These are phyloP conservation scores for Lophiotrema nucula DNA, from an alignment of 495 filamentous ascomycete species.

Conservation along the genomic window DNA sequence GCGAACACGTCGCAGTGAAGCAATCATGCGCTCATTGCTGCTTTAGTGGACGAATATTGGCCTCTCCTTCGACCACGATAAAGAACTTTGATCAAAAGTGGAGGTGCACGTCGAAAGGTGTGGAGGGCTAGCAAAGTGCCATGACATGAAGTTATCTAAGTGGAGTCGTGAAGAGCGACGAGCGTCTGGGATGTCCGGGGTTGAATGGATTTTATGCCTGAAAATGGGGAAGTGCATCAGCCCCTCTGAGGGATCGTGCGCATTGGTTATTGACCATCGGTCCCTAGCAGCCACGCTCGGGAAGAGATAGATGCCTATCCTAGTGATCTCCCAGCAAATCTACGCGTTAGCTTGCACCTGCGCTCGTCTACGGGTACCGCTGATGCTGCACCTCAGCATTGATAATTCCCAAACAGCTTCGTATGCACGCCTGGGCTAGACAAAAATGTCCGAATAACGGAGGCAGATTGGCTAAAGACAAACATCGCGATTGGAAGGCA, in stretches of 20 bases:
- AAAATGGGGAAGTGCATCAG: slow-evolving; percentile 32
- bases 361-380: slow-evolving; percentile 10
- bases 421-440: slow-evolving; percentile 1
- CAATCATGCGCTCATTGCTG: slow-evolving; percentile 18
- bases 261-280: slow-evolving; percentile 12
- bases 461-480: slow-evolving; percentile 8
- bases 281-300: slow-evolving; percentile 15
- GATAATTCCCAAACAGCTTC: slow-evolving; percentile 4
- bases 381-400: slow-evolving; percentile 12
- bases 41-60: slow-evolving; percentile 23
- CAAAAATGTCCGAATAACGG: slow-evolving; percentile 21
- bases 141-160: slow-evolving; percentile 32
- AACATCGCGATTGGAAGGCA: slow-evolving; percentile 14
- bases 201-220: slow-evolving; percentile 28
- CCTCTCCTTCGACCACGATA: slow-evolving; percentile 16
- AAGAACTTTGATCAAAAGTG: slow-evolving; percentile 35
- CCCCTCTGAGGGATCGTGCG: slow-evolving; percentile 15
- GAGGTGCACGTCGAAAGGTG: slow-evolving; percentile 31
- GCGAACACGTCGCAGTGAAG: slow-evolving; percentile 17
- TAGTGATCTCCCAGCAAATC: slow-evolving; percentile 7
- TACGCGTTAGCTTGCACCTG: slow-evolving; percentile 9
- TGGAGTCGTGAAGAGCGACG: slow-evolving; percentile 20
- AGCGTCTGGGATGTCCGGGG: slow-evolving; percentile 20
- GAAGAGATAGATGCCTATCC: slow-evolving; percentile 22
- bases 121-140: slow-evolving; percentile 36